phyloP scores from a whole-genome alignment of 2,329 filamentous ascomycete species.

The Epichloe baconii region DNA sequence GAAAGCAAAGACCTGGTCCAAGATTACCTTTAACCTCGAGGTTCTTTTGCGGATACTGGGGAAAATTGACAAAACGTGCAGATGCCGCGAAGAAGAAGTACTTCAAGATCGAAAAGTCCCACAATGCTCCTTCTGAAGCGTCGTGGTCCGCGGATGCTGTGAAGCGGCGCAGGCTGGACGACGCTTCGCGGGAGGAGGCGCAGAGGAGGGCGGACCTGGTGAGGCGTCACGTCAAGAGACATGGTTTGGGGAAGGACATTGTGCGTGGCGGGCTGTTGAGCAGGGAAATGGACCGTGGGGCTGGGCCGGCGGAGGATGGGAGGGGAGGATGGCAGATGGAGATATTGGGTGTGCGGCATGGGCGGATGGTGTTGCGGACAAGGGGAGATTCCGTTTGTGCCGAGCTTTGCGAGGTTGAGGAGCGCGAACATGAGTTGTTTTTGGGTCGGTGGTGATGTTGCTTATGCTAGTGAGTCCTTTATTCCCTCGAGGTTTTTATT shows the following conservation, averaged over 20 bases:
- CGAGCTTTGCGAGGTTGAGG: slow-evolving; percentile 14
- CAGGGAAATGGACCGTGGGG: slow-evolving; percentile 15
- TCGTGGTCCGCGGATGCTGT: slow-evolving; percentile 46
- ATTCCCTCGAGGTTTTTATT: background rate
- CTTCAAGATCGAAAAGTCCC: slow-evolving; percentile 51
- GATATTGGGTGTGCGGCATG: slow-evolving; percentile 23
- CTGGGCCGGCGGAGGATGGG: slow-evolving; percentile 8
- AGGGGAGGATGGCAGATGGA: slow-evolving; percentile 11
- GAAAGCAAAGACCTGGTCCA: too few relatives aligned
- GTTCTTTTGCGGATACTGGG: too few relatives aligned
- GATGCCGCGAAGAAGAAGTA: slow-evolving; percentile 49
- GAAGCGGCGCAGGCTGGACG: slow-evolving; percentile 38
- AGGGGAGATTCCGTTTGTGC: slow-evolving; percentile 26
- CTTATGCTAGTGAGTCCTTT: slow-evolving; percentile 29
- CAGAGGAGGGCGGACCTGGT: slow-evolving; percentile 17
- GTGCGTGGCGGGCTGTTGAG: slow-evolving; percentile 16
- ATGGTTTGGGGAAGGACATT: slow-evolving; percentile 20
- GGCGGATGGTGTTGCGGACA: slow-evolving; percentile 24
- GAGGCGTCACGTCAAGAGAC: slow-evolving; percentile 26
- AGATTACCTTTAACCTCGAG: too few relatives aligned
- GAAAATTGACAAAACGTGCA: slow-evolving; percentile 12
- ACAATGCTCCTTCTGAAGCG: slow-evolving; percentile 34
- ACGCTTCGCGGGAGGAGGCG: slow-evolving; percentile 19
- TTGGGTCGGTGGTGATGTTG: slow-evolving; percentile 27
- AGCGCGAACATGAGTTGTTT: slow-evolving; percentile 26